Evolutionary conservation across 2,329 filamentous ascomycete species (phyloP).

Genomic region (Verticillium albo-atrum): DNA sequence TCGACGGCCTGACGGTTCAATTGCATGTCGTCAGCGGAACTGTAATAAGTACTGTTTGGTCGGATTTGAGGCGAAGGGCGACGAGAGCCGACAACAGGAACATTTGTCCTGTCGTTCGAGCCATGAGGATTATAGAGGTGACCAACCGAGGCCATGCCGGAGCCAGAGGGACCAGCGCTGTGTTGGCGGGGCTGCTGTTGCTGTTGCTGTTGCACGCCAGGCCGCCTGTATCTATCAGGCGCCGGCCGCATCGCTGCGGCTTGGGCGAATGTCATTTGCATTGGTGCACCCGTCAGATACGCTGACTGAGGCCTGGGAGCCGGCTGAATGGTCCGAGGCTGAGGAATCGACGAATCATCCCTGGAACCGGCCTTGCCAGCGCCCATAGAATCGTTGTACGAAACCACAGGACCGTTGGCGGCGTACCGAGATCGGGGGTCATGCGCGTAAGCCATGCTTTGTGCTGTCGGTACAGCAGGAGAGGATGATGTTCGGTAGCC

Average conservation of each 20-base stretch:
- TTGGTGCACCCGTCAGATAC: conserved; percentile 30
- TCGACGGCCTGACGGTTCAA: conserved; percentile 50
- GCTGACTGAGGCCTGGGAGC: conserved; percentile 38
- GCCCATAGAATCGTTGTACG: conserved; percentile 29
- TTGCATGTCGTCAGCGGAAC: conserved; percentile 61
- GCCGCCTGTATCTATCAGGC: conserved; percentile 79
- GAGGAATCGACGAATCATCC: conserved; percentile 47
- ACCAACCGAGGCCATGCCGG: conserved; percentile 49
- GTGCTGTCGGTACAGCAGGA: conserved; percentile 35
- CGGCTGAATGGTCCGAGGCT: conserved; percentile 34
- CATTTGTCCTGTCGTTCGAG: conserved; percentile 16
- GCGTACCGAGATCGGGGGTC: conserved; percentile 23
- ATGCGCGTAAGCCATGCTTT: conserved; percentile 28
- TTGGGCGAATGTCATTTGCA: conserved; percentile 50
- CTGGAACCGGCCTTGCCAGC: conserved; percentile 37
- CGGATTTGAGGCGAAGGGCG: conserved; percentile 33
- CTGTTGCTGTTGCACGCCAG: conserved; percentile 41
- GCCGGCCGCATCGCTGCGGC: conserved; percentile 61
- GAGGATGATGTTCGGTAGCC: conserved; percentile 43
- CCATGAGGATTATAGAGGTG: conserved; percentile 47
- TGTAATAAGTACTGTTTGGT: conserved; percentile 52
- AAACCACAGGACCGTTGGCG: conserved; percentile 15
- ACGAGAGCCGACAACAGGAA: conserved; percentile 17
- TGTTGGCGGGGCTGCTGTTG: conserved; percentile 25
- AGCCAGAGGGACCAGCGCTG: conserved; percentile 39